Evolutionary conservation across 2,329 filamentous ascomycete species (phyloP).

Genomic region (Stagonosporopsis chrysanthemi): DNA sequence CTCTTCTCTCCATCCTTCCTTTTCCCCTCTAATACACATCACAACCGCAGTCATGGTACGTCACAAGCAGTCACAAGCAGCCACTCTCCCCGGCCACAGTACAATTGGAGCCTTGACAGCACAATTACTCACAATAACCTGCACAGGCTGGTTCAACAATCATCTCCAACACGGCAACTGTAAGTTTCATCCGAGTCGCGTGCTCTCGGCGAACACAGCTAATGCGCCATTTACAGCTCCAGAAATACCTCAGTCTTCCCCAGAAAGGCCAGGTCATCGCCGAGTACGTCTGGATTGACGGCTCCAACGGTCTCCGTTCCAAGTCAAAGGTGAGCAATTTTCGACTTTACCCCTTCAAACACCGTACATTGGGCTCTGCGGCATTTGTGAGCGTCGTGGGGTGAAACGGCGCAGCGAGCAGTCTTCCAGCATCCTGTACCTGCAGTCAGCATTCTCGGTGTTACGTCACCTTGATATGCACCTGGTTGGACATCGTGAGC

Average conservation of each 20-base stretch:
- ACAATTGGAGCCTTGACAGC: background rate
- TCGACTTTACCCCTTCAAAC: conserved; percentile 14
- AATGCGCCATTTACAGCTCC: conserved; percentile 66
- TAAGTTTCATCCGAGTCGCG: conserved; percentile 44
- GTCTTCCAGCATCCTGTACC: background rate
- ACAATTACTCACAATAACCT: conserved; percentile 23
- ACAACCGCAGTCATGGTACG: conserved; percentile 46
- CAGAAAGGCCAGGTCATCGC: conserved; percentile 90
- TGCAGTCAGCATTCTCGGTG: conserved; percentile 13
- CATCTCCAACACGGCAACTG: conserved; percentile 58
- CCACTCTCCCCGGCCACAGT: background rate
- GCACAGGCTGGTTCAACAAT: conserved; percentile 51
- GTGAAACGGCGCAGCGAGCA: conserved; percentile 11
- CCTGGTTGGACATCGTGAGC: conserved; percentile 16
- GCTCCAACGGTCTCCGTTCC: conserved; percentile 81
- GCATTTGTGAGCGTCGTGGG: conserved; percentile 17
- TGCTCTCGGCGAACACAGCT: conserved; percentile 26
- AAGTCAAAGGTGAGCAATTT: conserved; percentile 85
- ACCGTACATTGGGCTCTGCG: conserved; percentile 11
- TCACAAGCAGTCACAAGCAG: no score
- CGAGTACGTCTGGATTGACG: conserved; percentile 97
- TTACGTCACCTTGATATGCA: conserved; percentile 10
- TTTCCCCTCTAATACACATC: conserved; percentile 19
- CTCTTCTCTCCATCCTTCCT: conserved; percentile 12
- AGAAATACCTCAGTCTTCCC: conserved; percentile 90